Conservation (phyloP, 495 filamentous ascomycete genomes). For the Lindgomyces ingoldianus region DNA sequence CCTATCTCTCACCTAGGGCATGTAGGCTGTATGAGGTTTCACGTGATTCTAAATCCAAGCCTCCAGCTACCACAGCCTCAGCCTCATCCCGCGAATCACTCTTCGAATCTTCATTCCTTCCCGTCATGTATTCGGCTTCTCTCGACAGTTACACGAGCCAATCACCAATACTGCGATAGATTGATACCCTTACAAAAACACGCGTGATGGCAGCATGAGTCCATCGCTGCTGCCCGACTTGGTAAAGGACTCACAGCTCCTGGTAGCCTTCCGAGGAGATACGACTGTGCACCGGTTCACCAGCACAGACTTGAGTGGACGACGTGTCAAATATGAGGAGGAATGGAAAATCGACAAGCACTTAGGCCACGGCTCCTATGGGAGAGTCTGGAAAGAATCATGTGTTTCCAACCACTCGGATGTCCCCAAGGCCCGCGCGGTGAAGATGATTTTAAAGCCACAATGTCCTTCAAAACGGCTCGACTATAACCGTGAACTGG, state of each 20-base stretch:
- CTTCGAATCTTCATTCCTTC: too few relatives aligned
- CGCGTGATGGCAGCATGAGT: too few relatives aligned
- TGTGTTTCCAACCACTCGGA: neutral
- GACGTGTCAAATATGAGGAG: conserved; percentile 19
- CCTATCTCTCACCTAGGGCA: too few relatives aligned
- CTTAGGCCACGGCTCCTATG: conserved; percentile 27
- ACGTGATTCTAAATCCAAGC: too few relatives aligned
- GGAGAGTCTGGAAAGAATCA: conserved; percentile 28
- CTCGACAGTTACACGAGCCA: too few relatives aligned
- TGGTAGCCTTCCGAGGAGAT: conserved; percentile 35
- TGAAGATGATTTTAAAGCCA: conserved; percentile 30
- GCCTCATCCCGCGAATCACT: too few relatives aligned
- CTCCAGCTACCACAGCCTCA: too few relatives aligned
- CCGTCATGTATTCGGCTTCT: too few relatives aligned
- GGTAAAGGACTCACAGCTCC: conserved; percentile 40
- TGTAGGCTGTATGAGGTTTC: too few relatives aligned
- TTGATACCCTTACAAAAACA: too few relatives aligned
- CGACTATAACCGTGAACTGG: conserved; percentile 31
- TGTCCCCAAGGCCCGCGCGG: conserved; percentile 12
- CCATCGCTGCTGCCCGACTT: conserved; percentile 37
- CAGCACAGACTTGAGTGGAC: conserved; percentile 17
- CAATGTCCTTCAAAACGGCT: neutral
- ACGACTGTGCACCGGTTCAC: conserved; percentile 36
- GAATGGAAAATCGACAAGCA: conserved; percentile 11
- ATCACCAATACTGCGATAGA: too few relatives aligned